Percentiles rank a stretch among this genome's conserved stretches.
Conservation (phyloP, 305 asterid species). For the Fraxinus dipetala region DNA sequence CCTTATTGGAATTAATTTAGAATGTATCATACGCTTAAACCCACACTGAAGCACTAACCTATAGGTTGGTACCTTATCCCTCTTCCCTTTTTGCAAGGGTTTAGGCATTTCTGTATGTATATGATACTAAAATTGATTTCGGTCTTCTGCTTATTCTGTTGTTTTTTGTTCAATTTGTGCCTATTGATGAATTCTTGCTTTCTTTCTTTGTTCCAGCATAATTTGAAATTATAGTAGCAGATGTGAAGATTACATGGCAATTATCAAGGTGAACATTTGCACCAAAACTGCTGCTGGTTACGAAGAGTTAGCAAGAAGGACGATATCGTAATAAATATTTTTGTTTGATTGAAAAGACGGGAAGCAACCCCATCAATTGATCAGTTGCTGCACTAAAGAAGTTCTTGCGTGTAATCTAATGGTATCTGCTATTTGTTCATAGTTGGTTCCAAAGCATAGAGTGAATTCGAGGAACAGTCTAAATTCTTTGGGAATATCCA, state of each 20-base stretch:
- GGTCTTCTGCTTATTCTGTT: not conserved
- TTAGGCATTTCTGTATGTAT: not conserved
- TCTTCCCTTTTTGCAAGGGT: not conserved
- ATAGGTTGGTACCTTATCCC: not conserved
- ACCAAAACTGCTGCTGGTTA: not conserved
- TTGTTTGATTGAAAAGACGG: not conserved
- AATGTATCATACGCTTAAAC: not conserved
- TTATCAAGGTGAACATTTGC: not conserved
- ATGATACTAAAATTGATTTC: not conserved
- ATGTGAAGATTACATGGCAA: not conserved
- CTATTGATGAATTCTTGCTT: not conserved
- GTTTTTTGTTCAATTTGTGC: not conserved
- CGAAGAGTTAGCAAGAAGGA: not conserved
- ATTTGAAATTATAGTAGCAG: not conserved
- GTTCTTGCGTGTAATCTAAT: not conserved
- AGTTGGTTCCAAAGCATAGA: not conserved
- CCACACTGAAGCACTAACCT: not conserved
- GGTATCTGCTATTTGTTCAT: not conserved
- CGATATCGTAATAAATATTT: not conserved
- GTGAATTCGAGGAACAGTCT: not conserved
- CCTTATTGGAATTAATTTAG: not conserved
- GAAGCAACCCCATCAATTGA: not conserved
- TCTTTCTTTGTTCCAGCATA: constrained; percentile 2
- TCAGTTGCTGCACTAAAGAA: not conserved
- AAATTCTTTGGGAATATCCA: not conserved